These are phyloP conservation scores for Cyclotella atomus DNA, from an alignment of 108 stramenopile genomes.

Conservation along the genomic window DNA sequence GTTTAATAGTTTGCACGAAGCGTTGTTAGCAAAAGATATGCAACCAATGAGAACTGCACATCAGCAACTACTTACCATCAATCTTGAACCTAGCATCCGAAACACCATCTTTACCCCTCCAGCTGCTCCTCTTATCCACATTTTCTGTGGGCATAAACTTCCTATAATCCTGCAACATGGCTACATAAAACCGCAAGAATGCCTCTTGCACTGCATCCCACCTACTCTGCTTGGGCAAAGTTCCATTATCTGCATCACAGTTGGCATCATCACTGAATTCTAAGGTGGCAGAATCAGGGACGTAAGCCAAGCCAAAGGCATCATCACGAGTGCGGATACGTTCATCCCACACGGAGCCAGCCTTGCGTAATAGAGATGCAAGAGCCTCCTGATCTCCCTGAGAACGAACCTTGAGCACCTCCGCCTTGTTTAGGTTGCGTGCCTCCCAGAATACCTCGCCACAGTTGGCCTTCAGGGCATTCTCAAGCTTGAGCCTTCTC, in stretches of 20 bases:
- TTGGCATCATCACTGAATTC: slow-evolving; percentile 39
- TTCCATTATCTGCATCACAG: slow-evolving; percentile 9
- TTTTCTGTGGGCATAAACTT: slow-evolving; percentile 51
- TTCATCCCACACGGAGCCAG: slow-evolving; percentile 63
- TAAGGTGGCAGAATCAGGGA: slow-evolving; percentile 53
- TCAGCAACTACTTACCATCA: slow-evolving; percentile 17
- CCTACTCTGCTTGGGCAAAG: slow-evolving; percentile 48
- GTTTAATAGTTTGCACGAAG: background rate
- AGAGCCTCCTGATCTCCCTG: slow-evolving; percentile 21
- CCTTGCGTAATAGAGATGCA: slow-evolving; percentile 21
- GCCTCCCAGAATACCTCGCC: slow-evolving; percentile 81
- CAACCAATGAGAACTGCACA: background rate
- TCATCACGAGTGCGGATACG: slow-evolving; percentile 65
- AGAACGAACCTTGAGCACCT: slow-evolving; percentile 25
- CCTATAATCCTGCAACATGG: slow-evolving; percentile 77
- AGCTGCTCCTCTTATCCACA: slow-evolving; percentile 18
- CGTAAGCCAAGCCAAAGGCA: slow-evolving; percentile 77
- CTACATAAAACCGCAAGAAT: slow-evolving; percentile 82
- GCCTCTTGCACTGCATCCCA: slow-evolving; percentile 90
- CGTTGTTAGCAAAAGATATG: background rate
- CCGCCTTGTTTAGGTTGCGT: slow-evolving; percentile 54
- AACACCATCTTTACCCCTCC: slow-evolving; percentile 44
- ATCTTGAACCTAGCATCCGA: slow-evolving; percentile 50
- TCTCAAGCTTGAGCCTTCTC: slow-evolving; percentile 69
- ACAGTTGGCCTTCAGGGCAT: slow-evolving; percentile 57